Conservation (phyloP, 164 flowering plant genomes). For the Platanus orientalis region DNA sequence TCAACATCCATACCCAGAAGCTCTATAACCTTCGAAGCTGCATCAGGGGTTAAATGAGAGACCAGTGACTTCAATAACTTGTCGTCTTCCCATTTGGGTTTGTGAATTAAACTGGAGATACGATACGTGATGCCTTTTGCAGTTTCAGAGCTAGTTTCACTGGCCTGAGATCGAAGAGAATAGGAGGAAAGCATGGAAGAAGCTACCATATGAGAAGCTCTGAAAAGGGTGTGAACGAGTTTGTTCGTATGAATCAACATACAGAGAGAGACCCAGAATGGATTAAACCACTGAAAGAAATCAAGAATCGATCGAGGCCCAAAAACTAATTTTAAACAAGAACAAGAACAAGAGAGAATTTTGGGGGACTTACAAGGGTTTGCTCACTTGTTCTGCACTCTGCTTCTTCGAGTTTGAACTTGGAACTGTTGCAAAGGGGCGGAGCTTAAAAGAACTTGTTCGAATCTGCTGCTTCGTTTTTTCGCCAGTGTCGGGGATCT, state of each 20-base stretch:
- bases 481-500: no score
- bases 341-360: background rate
- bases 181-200: background rate
- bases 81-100: conserved; percentile 26
- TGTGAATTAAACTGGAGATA: conserved; percentile 17
- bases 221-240: background rate
- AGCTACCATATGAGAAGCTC: background rate
- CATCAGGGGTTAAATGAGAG: conserved; percentile 28
- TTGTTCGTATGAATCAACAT: background rate
- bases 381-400: background rate
- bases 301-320: background rate
- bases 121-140: background rate
- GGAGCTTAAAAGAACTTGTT: no score
- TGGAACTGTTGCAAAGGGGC: no score
- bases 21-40: conserved; percentile 23
- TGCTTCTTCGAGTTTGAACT: no score
- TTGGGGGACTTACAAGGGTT: background rate
- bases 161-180: background rate
- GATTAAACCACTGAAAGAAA: background rate
- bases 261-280: background rate
- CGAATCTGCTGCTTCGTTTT: no score
- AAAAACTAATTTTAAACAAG: no score
- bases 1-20: conserved; percentile 11
- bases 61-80: conserved; percentile 22
- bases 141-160: background rate